Evolutionary conservation across 768 basidiomycete genomes (phyloP).

Genomic region (Pleurotus tuoliensis): DNA sequence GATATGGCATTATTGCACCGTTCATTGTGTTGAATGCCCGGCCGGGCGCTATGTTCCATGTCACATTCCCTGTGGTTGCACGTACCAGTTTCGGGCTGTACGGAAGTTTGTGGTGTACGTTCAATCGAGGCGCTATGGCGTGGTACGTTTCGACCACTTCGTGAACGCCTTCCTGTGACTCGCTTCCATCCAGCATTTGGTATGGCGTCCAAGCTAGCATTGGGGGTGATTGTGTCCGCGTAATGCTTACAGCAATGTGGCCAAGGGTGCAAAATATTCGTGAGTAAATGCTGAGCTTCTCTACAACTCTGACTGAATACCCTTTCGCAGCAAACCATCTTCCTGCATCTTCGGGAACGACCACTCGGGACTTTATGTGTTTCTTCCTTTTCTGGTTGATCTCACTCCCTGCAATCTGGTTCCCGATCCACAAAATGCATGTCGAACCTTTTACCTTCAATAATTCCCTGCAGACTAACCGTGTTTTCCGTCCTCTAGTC

Average conservation of each 20-base stretch:
- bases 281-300: constrained; percentile 25
- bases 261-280: constrained; percentile 66
- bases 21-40: constrained; percentile 78
- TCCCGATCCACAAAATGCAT: constrained; percentile 78
- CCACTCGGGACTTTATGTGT: constrained; percentile 69
- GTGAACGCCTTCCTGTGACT: not conserved
- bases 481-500: constrained; percentile 31
- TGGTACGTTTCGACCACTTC: constrained; percentile 40
- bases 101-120: constrained; percentile 76
- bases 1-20: constrained; percentile 54
- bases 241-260: constrained; percentile 76
- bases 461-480: constrained; percentile 5
- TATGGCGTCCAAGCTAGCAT: constrained; percentile 80
- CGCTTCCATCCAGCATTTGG: constrained; percentile 49
- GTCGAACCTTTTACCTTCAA: constrained; percentile 17
- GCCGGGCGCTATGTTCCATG: constrained; percentile 72
- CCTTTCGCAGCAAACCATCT: constrained; percentile 55
- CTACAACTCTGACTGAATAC: not conserved
- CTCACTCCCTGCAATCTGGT: constrained; percentile 77
- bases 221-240: constrained; percentile 73
- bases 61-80: constrained; percentile 73
- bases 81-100: constrained; percentile 78
- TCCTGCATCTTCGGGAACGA: constrained; percentile 71
- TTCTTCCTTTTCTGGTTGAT: constrained; percentile 89
- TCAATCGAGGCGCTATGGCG: constrained; percentile 71